Evolutionary conservation across 108 stramenopile species (phyloP).

Genomic region (Pseudonitzschia pungens): DNA sequence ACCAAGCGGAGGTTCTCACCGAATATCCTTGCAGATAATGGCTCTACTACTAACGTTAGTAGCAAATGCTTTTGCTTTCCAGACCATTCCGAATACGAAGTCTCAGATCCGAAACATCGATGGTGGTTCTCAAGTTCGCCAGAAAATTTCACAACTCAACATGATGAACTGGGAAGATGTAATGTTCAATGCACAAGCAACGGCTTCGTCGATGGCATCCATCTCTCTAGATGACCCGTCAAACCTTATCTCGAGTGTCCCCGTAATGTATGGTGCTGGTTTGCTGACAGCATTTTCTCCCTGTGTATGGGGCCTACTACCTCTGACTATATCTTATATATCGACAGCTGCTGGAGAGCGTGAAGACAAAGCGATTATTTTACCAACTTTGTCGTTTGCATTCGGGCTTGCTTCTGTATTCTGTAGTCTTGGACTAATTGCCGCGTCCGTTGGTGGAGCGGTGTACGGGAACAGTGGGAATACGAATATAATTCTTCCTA

Average conservation of each 20-base stretch:
- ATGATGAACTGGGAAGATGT: conserved; percentile 55
- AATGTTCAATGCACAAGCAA: conserved; percentile 64
- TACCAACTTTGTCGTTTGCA: conserved; percentile 65
- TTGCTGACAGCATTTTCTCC: conserved; percentile 69
- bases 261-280: conserved; percentile 77
- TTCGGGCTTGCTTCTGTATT: conserved; percentile 74
- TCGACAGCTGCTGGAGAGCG: conserved; percentile 63
- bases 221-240: conserved; percentile 44
- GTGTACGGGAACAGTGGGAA: conserved; percentile 60
- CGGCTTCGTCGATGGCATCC: conserved; percentile 55
- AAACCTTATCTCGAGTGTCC: conserved; percentile 44
- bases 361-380: conserved; percentile 51
- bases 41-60: background rate
- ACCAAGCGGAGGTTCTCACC: too few species aligned
- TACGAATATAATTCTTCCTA: conserved; percentile 38
- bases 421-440: conserved; percentile 69
- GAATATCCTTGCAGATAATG: background rate
- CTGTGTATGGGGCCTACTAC: conserved; percentile 78
- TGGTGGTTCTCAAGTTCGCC: background rate
- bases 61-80: conserved; percentile 3
- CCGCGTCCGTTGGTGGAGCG: conserved; percentile 63
- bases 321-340: conserved; percentile 75
- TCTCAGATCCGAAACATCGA: background rate
- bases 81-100: background rate
- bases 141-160: conserved; percentile 13